phyloP scores from a whole-genome alignment of 805 yeast species.

The Wickerhamiella vanderwaltii region DNA sequence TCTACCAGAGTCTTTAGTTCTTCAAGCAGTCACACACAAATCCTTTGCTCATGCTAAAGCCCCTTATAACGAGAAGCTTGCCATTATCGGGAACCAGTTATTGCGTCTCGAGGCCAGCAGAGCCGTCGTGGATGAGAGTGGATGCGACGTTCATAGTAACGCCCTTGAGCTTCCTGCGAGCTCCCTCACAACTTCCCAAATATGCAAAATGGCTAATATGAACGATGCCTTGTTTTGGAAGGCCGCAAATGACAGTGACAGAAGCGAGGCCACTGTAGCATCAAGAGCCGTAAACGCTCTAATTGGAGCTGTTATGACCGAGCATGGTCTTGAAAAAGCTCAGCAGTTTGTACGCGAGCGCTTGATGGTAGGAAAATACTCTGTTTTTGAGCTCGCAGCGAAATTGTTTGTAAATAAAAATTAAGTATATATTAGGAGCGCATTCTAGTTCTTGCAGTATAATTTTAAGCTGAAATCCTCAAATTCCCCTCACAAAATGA shows the following conservation, averaged over 20 bases:
- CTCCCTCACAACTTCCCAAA: constrained; percentile 22
- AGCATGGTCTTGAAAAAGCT: constrained; percentile 48
- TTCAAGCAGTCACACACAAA: constrained; percentile 85
- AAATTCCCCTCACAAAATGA: no score
- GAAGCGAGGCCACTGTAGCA: constrained; percentile 34
- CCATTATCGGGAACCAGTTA: constrained; percentile 42
- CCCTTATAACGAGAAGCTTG: constrained; percentile 80
- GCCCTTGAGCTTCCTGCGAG: constrained; percentile 24
- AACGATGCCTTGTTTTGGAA: constrained; percentile 25
- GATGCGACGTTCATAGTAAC: constrained; percentile 19
- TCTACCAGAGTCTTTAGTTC: constrained; percentile 47
- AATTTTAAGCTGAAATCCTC: no score
- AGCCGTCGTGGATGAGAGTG: constrained; percentile 15
- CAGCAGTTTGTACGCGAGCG: constrained; percentile 42
- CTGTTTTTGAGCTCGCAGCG: constrained; percentile 20
- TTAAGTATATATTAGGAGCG: not conserved
- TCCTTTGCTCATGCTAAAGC: constrained; percentile 84
- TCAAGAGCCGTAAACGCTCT: constrained; percentile 46
- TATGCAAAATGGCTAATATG: constrained; percentile 24
- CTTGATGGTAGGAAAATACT: constrained; percentile 29
- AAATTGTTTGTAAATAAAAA: constrained; percentile 2
- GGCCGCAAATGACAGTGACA: constrained; percentile 13
- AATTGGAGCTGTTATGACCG: constrained; percentile 54
- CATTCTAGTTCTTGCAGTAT: no score
- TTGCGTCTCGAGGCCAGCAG: constrained; percentile 22